These are phyloP conservation scores for Xylariaceae sp. DNA, from an alignment of 2,329 filamentous ascomycete species.

Conservation along the genomic window DNA sequence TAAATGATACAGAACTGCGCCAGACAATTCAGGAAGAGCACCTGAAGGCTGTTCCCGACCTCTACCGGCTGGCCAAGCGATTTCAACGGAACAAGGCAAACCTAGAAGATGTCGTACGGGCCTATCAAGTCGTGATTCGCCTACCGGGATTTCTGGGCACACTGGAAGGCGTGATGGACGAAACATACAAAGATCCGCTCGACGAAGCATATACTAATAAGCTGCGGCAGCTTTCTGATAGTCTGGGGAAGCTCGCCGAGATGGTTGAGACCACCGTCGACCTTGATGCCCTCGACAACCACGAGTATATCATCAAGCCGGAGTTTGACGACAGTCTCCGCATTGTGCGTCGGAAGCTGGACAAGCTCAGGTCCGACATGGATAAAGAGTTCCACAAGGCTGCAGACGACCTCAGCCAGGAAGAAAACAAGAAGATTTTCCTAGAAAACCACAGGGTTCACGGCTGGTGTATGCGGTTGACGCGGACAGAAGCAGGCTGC, in stretches of 20 bases:
- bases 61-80: constrained; percentile 88
- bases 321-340: constrained; percentile 89
- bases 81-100: constrained; percentile 90
- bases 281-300: constrained; percentile 86
- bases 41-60: constrained; percentile 82
- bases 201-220: constrained; percentile 84
- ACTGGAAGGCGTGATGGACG: constrained; percentile 90
- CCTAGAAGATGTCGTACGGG: constrained; percentile 88
- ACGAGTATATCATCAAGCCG: constrained; percentile 98
- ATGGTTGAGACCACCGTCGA: constrained; percentile 99
- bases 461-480: constrained; percentile 93
- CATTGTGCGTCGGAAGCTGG: constrained; percentile 84
- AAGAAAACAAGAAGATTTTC: constrained; percentile 97
- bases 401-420: constrained; percentile 75
- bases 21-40: constrained; percentile 98
- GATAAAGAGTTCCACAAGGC: constrained; percentile 70
- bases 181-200: constrained; percentile 79
- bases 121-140: constrained; percentile 90
- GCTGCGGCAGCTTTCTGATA: constrained; percentile 67
- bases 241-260: constrained; percentile 79
- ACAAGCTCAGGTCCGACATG: constrained; percentile 77
- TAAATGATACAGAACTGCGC: constrained; percentile 82
- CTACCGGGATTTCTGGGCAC: constrained; percentile 85
- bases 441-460: constrained; percentile 93
- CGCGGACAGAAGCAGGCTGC: constrained; percentile 80